Percentiles rank a stretch among this genome's conserved stretches.
These are phyloP conservation scores for Lepidium aucheri DNA, from an alignment of 345 rosid species.

Conservation along the genomic window DNA sequence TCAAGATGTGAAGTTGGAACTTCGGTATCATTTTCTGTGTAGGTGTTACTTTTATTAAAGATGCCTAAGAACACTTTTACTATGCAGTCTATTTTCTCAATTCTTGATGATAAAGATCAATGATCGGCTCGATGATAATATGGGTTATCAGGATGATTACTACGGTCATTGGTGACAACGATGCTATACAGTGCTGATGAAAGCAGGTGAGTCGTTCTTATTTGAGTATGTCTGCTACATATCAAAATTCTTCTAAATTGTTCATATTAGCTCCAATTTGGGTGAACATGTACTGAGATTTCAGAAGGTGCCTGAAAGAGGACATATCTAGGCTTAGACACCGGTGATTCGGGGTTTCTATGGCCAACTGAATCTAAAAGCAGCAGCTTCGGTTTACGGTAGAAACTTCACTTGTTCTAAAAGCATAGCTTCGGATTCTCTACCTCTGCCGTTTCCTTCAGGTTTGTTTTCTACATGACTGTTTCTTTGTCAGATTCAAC, in stretches of 20 bases:
- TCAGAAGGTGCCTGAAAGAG: no score
- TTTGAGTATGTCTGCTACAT: not conserved
- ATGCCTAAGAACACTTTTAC: no score
- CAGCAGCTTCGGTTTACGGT: no score
- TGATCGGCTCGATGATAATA: conserved; percentile 79
- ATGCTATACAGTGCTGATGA: conserved; percentile 93
- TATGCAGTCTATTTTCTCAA: conserved; percentile 79
- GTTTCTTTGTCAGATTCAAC: conserved; percentile 35
- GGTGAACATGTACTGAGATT: no score
- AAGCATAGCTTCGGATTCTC: conserved; percentile 11
- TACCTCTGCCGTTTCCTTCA: conserved; percentile 22
- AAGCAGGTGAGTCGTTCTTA: conserved; percentile 47
- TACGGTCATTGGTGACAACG: conserved; percentile 75
- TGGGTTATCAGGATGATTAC: conserved; percentile 79
- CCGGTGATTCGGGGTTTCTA: conserved; percentile 24
- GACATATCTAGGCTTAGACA: no score
- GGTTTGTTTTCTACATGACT: conserved; percentile 3
- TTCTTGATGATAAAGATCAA: conserved; percentile 84
- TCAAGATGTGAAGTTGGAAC: not conserved
- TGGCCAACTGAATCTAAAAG: conserved; percentile 21
- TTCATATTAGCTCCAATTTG: no score
- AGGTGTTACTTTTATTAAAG: conserved; percentile 71
- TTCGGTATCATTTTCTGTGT: conserved; percentile 12
- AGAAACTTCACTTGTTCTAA: conserved; percentile 16
- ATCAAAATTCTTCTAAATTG: not conserved